Percentiles rank a stretch among this genome's conserved stretches.
Evolutionary conservation across 805 yeast species (phyloP).

Genomic region (Cyberlindnera lachancei): DNA sequence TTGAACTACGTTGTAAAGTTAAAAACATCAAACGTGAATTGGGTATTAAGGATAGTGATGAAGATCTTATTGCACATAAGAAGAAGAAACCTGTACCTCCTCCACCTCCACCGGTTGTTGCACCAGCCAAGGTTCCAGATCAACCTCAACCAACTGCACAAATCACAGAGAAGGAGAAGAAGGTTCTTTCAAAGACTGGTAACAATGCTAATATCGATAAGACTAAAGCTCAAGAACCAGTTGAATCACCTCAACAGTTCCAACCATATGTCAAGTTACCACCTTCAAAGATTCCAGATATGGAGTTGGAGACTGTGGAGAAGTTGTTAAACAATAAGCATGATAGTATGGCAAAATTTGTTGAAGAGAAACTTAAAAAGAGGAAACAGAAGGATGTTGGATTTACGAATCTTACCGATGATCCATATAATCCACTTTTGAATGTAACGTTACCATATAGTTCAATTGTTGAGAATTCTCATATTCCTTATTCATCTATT

Average conservation of each 20-base stretch:
- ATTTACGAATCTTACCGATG: slow-evolving; percentile 82
- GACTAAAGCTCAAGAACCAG: slow-evolving; percentile 15
- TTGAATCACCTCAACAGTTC: slow-evolving; percentile 23
- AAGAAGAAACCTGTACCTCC: slow-evolving; percentile 39
- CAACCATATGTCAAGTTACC: slow-evolving; percentile 86
- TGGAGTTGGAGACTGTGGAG: slow-evolving; percentile 80
- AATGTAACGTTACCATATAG: slow-evolving; percentile 52
- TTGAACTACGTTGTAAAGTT: slow-evolving; percentile 63
- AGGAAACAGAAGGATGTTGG: slow-evolving; percentile 57
- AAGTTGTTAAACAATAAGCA: slow-evolving; percentile 68
- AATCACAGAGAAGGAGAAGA: slow-evolving; percentile 12
- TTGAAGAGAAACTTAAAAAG: slow-evolving; percentile 71
- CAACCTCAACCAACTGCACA: slow-evolving; percentile 1
- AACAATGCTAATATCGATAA: slow-evolving; percentile 13
- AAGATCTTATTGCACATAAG: slow-evolving; percentile 72
- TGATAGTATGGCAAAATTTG: slow-evolving; percentile 73
- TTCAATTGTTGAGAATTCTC: slow-evolving; percentile 44
- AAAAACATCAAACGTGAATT: slow-evolving; percentile 69
- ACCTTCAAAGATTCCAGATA: slow-evolving; percentile 86
- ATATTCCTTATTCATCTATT: slow-evolving; percentile 76
- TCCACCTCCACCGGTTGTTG: slow-evolving; percentile 5
- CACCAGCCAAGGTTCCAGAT: too few relatives aligned
- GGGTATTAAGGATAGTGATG: slow-evolving; percentile 78
- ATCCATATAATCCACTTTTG: slow-evolving; percentile 75
- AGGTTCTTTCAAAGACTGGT: slow-evolving; percentile 13